A percentile compares a stretch with the other conserved stretches of the same genome.
Evolutionary conservation across 2,329 filamentous ascomycete species (phyloP).

Genomic region (Huntiella abstrusa): DNA sequence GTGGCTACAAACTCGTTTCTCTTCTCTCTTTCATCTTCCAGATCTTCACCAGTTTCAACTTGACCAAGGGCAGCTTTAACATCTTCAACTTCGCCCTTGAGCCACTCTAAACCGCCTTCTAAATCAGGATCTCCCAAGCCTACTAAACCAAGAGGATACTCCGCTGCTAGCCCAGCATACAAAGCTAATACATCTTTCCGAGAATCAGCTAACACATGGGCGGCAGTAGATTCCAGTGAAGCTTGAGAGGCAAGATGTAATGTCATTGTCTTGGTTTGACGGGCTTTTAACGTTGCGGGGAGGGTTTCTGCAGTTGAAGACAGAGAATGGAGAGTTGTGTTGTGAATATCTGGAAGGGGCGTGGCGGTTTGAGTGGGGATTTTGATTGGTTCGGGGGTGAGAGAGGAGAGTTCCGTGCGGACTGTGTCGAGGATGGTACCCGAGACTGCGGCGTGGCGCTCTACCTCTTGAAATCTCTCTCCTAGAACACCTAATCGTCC

Average conservation of each 20-base stretch:
- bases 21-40: constrained; percentile 24
- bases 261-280: constrained; percentile 25
- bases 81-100: constrained; percentile 26
- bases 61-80: constrained; percentile 21
- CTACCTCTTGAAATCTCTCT: constrained; percentile 14
- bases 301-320: constrained; percentile 14
- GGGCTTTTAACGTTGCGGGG: constrained; percentile 22
- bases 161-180: constrained; percentile 32
- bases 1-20: constrained; percentile 29
- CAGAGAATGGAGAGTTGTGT: neutral
- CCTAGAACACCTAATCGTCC: constrained; percentile 34
- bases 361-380: neutral
- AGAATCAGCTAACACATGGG: constrained; percentile 27
- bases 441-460: neutral
- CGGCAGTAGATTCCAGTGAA: constrained; percentile 27
- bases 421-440: neutral
- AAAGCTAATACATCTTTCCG: constrained; percentile 29
- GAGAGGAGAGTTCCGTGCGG: too few species aligned
- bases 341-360: neutral
- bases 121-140: constrained; percentile 34
- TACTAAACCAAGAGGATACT: constrained; percentile 30
- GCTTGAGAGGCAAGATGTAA: constrained; percentile 28
- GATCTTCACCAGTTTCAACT: constrained; percentile 19
- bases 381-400: neutral
- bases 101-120: constrained; percentile 28